Conservation (phyloP, 2,329 filamentous ascomycete species). For the Penicillium brevicompactum region DNA sequence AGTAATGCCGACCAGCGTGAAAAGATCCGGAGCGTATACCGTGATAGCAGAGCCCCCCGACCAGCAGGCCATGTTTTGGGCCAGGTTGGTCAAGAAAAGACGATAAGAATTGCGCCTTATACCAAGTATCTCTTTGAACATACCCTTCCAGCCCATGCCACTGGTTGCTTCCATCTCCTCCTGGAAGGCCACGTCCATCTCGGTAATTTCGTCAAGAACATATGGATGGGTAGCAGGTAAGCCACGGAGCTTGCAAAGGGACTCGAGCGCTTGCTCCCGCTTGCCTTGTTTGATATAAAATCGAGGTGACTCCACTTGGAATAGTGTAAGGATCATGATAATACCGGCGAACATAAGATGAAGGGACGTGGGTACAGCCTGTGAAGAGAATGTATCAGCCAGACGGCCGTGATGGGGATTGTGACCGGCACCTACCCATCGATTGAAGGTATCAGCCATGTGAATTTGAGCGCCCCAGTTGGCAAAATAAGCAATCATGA, state of each 20-base stretch:
- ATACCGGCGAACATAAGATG: conserved; percentile 70
- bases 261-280: conserved; percentile 42
- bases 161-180: conserved; percentile 69
- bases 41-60: conserved; percentile 70
- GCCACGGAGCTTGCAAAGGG: conserved; percentile 8
- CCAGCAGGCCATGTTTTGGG: conserved; percentile 72
- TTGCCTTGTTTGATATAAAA: conserved; percentile 66
- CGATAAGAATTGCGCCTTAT: conserved; percentile 68
- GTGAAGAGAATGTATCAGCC: not conserved
- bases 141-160: conserved; percentile 62
- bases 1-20: conserved; percentile 67
- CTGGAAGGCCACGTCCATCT: conserved; percentile 65
- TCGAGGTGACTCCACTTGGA: conserved; percentile 67
- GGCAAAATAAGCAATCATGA: conserved; percentile 74
- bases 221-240: conserved; percentile 38
- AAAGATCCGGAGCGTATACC: conserved; percentile 71
- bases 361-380: conserved; percentile 63
- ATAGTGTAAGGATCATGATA: conserved; percentile 67
- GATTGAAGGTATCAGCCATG: conserved; percentile 30
- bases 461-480: conserved; percentile 60
- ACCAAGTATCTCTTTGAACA: conserved; percentile 67
- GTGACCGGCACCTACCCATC: conserved; percentile 4
- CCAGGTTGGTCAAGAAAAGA: conserved; percentile 65
- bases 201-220: conserved; percentile 60
- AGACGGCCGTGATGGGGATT: not conserved